Conservation (phyloP, 805 yeast genomes). For the Starmerella stellata region DNA sequence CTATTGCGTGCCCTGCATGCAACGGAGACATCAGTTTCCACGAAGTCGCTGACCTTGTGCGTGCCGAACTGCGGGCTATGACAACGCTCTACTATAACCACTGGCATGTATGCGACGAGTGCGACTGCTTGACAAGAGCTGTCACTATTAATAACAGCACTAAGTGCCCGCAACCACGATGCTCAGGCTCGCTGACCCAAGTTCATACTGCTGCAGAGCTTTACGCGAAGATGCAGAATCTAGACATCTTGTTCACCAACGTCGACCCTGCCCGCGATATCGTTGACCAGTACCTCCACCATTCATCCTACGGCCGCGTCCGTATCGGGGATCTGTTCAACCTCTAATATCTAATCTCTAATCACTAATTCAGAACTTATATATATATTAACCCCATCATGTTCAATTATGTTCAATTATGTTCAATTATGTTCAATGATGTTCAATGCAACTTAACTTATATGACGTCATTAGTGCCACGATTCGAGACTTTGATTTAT, state of each 20-base stretch:
- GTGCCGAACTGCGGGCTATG: conserved; percentile 46
- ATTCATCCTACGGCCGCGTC: conserved; percentile 8
- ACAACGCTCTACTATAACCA: conserved; percentile 71
- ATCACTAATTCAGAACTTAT: no score
- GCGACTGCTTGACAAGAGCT: conserved; percentile 76
- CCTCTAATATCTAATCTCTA: not conserved
- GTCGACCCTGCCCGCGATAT: conserved; percentile 39
- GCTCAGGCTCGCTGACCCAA: conserved; percentile 53
- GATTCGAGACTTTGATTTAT: no score
- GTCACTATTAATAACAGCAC: conserved; percentile 75
- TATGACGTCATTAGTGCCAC: no score
- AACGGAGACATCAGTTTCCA: conserved; percentile 32
- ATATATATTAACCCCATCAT: no score
- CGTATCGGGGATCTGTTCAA: conserved; percentile 8
- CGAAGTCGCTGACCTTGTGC: conserved; percentile 54
- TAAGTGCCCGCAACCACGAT: conserved; percentile 38
- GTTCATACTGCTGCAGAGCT: conserved; percentile 60
- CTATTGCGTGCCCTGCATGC: conserved; percentile 55
- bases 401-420: no score
- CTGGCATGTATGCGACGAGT: conserved; percentile 69
- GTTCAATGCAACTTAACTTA: no score
- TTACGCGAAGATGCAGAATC: conserved; percentile 70
- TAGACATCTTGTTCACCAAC: conserved; percentile 52
- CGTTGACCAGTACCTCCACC: conserved; percentile 30
- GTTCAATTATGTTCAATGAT: no score